These are phyloP conservation scores for Withania somnifera DNA, from an alignment of 305 asterid species.

Conservation along the genomic window DNA sequence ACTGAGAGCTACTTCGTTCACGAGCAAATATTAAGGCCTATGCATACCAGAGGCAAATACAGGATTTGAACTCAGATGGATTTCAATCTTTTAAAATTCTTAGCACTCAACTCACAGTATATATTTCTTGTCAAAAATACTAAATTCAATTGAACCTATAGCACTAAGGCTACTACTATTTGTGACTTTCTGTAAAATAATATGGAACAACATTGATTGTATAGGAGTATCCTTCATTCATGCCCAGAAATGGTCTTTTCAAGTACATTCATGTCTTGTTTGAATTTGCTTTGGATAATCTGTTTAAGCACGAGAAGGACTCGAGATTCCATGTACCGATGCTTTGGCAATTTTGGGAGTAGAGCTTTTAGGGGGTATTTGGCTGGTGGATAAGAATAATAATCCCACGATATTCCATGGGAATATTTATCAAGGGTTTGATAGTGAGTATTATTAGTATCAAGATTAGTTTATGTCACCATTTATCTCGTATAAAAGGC, in stretches of 20 bases:
- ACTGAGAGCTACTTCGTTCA: background rate
- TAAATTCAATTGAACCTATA: background rate
- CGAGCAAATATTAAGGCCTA: background rate
- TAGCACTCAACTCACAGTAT: background rate
- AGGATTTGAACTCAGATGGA: background rate
- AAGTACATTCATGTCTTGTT: background rate
- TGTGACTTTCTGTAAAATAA: background rate
- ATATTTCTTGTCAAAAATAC: background rate
- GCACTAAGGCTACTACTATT: background rate
- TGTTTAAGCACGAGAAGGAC: background rate
- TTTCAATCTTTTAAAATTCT: background rate
- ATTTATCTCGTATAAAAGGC: too few relatives aligned
- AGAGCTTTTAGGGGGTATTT: background rate
- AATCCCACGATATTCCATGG: background rate
- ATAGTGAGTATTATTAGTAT: background rate
- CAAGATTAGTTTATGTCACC: too few relatives aligned
- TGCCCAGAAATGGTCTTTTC: background rate
- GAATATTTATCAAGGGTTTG: background rate
- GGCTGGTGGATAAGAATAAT: background rate
- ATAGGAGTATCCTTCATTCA: background rate
- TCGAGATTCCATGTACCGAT: background rate
- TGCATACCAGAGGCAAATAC: background rate
- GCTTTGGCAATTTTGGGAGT: background rate
- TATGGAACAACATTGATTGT: background rate
- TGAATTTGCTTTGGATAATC: background rate